Conservation (phyloP, 2,329 filamentous ascomycete genomes). For the Colletotrichum sojae region DNA sequence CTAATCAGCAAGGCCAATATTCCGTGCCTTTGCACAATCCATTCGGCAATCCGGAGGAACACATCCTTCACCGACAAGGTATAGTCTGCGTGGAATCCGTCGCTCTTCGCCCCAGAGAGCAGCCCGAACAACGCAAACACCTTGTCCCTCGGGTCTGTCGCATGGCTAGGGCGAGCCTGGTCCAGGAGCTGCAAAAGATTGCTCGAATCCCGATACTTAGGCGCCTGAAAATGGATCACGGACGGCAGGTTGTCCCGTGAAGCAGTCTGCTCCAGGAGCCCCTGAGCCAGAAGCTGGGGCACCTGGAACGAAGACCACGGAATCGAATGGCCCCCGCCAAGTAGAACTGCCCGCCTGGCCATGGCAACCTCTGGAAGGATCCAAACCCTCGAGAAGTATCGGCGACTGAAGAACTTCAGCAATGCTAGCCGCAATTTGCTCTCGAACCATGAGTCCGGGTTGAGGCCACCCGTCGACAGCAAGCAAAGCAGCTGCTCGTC, state of each 20-base stretch:
- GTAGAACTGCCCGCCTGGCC: conserved; percentile 31
- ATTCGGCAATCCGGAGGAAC: conserved; percentile 5
- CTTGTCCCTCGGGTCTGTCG: conserved; percentile 46
- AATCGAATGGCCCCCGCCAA: neutral
- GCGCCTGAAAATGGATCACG: conserved; percentile 1
- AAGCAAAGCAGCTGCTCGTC: conserved; percentile 3
- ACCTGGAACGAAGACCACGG: conserved; percentile 21
- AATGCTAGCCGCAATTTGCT: conserved; percentile 1
- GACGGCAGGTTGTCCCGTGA: too few relatives aligned
- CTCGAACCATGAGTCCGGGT: neutral
- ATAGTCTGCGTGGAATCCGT: conserved; percentile 43
- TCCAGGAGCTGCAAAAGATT: conserved; percentile 16
- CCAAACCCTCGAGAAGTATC: conserved; percentile 26
- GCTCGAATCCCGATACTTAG: conserved; percentile 8
- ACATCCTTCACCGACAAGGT: neutral
- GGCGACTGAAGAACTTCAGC: neutral
- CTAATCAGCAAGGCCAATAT: neutral
- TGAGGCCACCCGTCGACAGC: neutral
- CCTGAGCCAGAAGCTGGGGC: neutral
- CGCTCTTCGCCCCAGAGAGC: conserved; percentile 40
- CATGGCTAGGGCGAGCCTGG: neutral
- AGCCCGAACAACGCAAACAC: conserved; percentile 45
- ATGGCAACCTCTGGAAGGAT: conserved; percentile 48
- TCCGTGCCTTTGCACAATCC: conserved; percentile 15
- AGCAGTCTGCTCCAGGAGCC: too few relatives aligned